Conservation (phyloP, 2,329 filamentous ascomycete genomes). For the Simplicillium aogashimaense region DNA sequence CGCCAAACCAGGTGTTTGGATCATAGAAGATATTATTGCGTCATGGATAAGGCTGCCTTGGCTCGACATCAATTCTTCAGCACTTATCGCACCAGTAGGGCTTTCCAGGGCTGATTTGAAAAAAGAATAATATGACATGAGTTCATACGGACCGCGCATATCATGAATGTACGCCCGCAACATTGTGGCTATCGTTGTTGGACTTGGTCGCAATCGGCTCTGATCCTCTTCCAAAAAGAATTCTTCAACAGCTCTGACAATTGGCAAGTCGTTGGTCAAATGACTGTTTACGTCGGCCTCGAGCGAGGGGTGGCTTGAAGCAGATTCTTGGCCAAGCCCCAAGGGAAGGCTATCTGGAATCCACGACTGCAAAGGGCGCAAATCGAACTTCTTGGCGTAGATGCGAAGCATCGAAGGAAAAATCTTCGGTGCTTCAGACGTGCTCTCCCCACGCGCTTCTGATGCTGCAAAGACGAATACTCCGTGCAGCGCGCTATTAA, state of each 20-base stretch:
- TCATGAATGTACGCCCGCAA: constrained; percentile 33
- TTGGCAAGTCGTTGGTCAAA: constrained; percentile 7
- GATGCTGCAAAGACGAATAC: constrained; percentile 33
- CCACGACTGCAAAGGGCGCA: constrained; percentile 32
- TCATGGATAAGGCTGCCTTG: constrained; percentile 38
- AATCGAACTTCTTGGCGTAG: constrained; percentile 37
- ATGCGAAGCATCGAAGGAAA: constrained; percentile 37
- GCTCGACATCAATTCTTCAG: constrained; percentile 23
- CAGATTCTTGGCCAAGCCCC: constrained; percentile 2
- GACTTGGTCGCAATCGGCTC: constrained; percentile 22
- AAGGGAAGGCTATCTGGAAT: constrained; percentile 24
- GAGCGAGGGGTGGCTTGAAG: constrained; percentile 7
- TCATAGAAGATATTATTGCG: constrained; percentile 36
- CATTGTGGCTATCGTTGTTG: constrained; percentile 34
- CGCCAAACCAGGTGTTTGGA: constrained; percentile 30
- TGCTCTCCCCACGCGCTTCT: constrained; percentile 23
- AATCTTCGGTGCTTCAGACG: constrained; percentile 24
- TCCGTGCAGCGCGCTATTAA: constrained; percentile 34
- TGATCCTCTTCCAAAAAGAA: constrained; percentile 16
- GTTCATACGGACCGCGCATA: constrained; percentile 25
- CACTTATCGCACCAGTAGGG: constrained; percentile 21
- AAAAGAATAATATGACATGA: constrained; percentile 35
- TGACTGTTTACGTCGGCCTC: constrained; percentile 12
- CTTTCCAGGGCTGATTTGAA: constrained; percentile 32
- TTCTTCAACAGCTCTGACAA: constrained; percentile 19